Base-by-base conservation (phyloP, 257 asterid genomes). In the Capsicum chinense region DNA sequence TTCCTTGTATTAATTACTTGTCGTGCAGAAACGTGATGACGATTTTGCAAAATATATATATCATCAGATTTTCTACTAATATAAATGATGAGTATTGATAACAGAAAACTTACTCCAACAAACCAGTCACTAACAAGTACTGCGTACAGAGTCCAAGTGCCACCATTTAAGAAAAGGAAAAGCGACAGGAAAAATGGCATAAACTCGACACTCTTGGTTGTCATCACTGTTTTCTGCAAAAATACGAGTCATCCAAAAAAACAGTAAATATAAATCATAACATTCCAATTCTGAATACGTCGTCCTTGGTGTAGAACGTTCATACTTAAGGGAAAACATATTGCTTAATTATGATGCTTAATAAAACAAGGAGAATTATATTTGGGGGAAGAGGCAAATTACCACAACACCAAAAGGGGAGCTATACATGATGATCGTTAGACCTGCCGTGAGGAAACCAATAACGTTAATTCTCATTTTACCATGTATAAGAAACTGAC, bases 391-490 rank as follows among this genome's bases (percentile, higher is more conserved):
- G 0, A 60, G 35, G 50, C 3, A 12, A 47, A 56, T 71, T 91
- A 95, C 98, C 98, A 95, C 85, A 76, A 91, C 93, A 11, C 94
- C 85, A 76, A 95, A 95, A 63, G 99, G 99, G 48, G 99, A 92
- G 78, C 80, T 97, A 83, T 93, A 95, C 99, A 94, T 95, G 83
- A 95, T 80, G 83, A 95, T 84, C 35, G 94, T 94, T 48, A 95
- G 90, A 26, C 86, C 97, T 1, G 97, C 87, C 82, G 94, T 84
- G 79, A 95, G 68, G 50, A 87, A 83, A 26, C 98, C 99, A 73
- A 90, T 89, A 2, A 87, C 90, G 87, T 85, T 63, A 73, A 95
- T 93, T 87, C 91, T 90, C 47, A 21, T 19, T 0, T 89, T 90
- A 59, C 86, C 92, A 10, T 64, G 57, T 87, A 90, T 35, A 54